Evolutionary conservation across 257 asterid species (phyloP), one percentile per base, ranked within the genome.

Genomic region (Petunia axillaris): DNA sequence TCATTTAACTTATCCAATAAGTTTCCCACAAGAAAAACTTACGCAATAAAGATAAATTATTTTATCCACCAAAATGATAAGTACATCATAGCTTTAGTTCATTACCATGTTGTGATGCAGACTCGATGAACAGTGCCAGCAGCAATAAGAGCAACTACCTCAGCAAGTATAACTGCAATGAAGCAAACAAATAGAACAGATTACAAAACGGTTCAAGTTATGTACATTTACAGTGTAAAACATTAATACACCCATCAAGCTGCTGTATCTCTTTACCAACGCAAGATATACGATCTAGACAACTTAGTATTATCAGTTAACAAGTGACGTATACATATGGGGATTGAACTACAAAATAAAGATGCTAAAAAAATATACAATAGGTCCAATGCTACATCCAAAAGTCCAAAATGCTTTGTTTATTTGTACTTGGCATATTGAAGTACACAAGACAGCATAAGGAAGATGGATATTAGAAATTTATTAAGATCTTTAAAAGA

Each of bases 41-140:
- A 25, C 25, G 25, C 25, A 25, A 25, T 50, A 35, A 35, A 73
- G 60, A 50, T 7, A 73, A 48, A 9, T 35, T 50, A 9, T 10
- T 71, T 25, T 71, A 66, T 1, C 75, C 75, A 67, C 6, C 35
- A 73, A 2, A 50, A 35, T 6, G 13, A 16, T 36, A 73, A 73
- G 36, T 50, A 65, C 44, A 73, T 73, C 3, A 46, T 73, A 73
- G 57, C 57, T 52, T 52, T 50, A 73, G 62, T 5, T 50, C 50
- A 70, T 85, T 95, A 95, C 99, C 99, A 93, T 81, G 99, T 95
- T 44, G 99, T 95, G 89, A 95, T 92, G 81, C 98, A 93, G 87
- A 95, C 99, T 81, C 98, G 97, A 80, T 95, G 99, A 85, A 95
- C 96, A 14, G 97, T 87, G 91, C 98, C 50, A 83, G 98, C 98